These are phyloP conservation scores for Amanita thiersii DNA, from an alignment of 768 basidiomycete genomes.

Conservation along the genomic window DNA sequence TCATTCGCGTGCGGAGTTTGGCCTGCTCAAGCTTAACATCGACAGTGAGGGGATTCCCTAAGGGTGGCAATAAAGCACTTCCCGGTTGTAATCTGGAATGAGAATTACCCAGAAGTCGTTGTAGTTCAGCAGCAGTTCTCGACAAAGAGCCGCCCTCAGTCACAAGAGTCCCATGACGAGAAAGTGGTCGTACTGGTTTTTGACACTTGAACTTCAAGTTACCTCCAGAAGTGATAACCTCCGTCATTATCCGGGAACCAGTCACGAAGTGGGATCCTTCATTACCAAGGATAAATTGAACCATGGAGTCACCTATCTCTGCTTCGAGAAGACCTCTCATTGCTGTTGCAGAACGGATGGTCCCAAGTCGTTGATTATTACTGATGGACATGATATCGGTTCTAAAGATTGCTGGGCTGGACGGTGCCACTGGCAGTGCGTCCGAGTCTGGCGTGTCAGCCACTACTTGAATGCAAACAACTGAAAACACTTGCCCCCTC, in stretches of 20 bases:
- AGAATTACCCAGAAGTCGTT: conserved; percentile 54
- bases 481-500: too few species aligned
- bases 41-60: conserved; percentile 22
- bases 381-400: neutral
- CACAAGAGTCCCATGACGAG: conserved; percentile 45
- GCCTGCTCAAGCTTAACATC: conserved; percentile 52
- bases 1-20: conserved; percentile 65
- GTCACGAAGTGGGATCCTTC: conserved; percentile 28
- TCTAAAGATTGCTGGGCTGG: neutral
- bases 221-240: conserved; percentile 21
- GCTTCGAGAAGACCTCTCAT: conserved; percentile 42
- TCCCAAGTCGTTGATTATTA: conserved; percentile 5
- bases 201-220: conserved; percentile 11
- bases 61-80: conserved; percentile 33
- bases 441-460: too few species aligned
- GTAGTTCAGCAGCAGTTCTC: conserved; percentile 49
- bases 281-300: conserved; percentile 30
- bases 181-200: conserved; percentile 16
- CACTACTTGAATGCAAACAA: too few species aligned
- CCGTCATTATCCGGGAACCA: conserved; percentile 30
- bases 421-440: too few species aligned
- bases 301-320: conserved; percentile 39
- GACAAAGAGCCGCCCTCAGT: conserved; percentile 39
- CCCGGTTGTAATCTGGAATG: conserved; percentile 47
- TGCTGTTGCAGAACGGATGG: conserved; percentile 24